Conservation (phyloP, 1,139 yeast genomes). For the Kodamaea plutei region DNA sequence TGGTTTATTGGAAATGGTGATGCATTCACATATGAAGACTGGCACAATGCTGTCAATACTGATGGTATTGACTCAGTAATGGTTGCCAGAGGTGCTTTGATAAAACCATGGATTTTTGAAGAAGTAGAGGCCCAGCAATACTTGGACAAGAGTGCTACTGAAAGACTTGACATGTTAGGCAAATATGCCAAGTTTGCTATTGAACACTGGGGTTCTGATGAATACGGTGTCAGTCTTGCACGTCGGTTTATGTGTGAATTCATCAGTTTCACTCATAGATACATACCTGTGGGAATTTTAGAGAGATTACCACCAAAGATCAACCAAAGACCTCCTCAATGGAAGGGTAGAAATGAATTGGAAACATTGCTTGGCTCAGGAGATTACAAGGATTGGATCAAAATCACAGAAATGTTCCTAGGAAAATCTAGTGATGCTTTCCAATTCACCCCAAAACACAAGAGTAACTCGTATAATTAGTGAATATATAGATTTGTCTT, state of each 20-base stretch:
- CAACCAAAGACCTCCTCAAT: constrained; percentile 90
- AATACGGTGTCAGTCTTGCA: constrained; percentile 82
- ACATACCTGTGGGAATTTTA: constrained; percentile 88
- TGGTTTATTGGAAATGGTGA: constrained; percentile 91
- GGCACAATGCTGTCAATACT: constrained; percentile 71
- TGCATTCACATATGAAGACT: constrained; percentile 79
- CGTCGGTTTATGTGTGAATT: constrained; percentile 94
- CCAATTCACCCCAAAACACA: constrained; percentile 87
- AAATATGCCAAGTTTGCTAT: constrained; percentile 75
- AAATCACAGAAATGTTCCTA: constrained; percentile 91
- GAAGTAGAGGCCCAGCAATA: constrained; percentile 88
- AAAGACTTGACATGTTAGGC: constrained; percentile 72
- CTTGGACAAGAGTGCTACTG: constrained; percentile 84
- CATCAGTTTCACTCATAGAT: constrained; percentile 88
- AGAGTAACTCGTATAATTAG: constrained; percentile 70
- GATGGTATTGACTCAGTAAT: constrained; percentile 86
- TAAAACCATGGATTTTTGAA: constrained; percentile 98
- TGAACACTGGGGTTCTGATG: constrained; percentile 98
- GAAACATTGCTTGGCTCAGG: constrained; percentile 85
- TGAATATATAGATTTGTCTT: no score
- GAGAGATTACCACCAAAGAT: constrained; percentile 85
- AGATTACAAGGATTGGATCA: constrained; percentile 93
- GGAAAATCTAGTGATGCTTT: constrained; percentile 79
- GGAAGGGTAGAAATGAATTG: constrained; percentile 92
- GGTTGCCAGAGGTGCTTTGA: constrained; percentile 97